Evolutionary conservation across 176 grass and related monocot genomes (phyloP), one percentile per base, ranked within the genome.

Genomic region (Hsuehochloa calcarea): DNA sequence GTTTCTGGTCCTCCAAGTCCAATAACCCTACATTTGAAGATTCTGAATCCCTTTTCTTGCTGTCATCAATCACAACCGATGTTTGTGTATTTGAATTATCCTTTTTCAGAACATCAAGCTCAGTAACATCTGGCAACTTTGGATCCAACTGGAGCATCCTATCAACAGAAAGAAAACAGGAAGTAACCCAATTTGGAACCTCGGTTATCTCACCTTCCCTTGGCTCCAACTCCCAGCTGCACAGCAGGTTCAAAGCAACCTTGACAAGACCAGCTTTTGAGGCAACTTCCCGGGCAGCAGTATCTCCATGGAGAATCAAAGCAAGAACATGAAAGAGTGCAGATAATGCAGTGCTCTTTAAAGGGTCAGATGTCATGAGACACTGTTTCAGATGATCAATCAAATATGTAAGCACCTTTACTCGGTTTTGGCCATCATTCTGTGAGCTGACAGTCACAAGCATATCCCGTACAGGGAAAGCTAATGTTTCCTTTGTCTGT

Each of bases 121-220:
- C 81, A 29, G 65, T 86, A 78, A 99, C 85, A 85, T 90, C 96
- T 81, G 93, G 88, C 84, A 99, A 56, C 84, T 94, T 99, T 35
- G 91, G 88, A 61, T 99, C 96, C 74, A 96, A 69, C 83, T 94
- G 96, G 38, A 99, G 85, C 93, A 99, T 92, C 34, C 91, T 90
- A 91, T 99, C 93, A 80, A 99, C 76, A 77, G 96, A 96, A 84
- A 99, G 96, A 64, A 99, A 99, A 77, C 93, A 99, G 35, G 90
- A 94, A 61, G 93, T 92, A 8, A 96, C 90, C 96, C 96, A 99
- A 80, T 94, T 99, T 73, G 93, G 93, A 92, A 91, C 86, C 60
- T 90, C 74, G 37, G 80, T 37, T 56, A 82, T 82, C 25, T 90
- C 86, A 63, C 70, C 82, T 82, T 86, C 89, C 62, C 55, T 70